A percentile compares a stretch with the other conserved stretches of the same genome.
These are phyloP conservation scores for Lotmaria passim DNA, from an alignment of 208 protist species.

Conservation along the genomic window DNA sequence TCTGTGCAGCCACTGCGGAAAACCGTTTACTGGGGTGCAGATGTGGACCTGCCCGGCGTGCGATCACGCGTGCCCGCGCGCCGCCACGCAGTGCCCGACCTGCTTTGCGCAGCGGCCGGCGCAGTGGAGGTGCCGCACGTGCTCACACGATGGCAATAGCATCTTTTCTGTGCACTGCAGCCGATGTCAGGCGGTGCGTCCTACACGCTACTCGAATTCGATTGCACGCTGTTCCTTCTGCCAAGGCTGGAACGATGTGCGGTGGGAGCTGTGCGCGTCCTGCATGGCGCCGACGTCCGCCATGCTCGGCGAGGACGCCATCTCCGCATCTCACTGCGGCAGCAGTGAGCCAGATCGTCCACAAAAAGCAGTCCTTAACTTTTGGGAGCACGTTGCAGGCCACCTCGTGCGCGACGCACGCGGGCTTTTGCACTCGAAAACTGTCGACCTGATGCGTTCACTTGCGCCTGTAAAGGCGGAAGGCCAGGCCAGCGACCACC, in stretches of 20 bases:
- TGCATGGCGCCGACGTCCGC: conserved; percentile 47
- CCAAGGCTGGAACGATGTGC: conserved; percentile 63
- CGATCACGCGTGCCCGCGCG: conserved; percentile 61
- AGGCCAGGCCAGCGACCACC: neutral
- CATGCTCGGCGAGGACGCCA: neutral
- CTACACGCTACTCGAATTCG: conserved; percentile 37
- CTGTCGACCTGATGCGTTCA: neutral
- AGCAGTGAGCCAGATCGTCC: neutral
- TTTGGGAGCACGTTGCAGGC: neutral
- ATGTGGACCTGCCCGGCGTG: conserved; percentile 79
- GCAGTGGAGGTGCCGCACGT: conserved; percentile 61
- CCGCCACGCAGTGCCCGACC: conserved; percentile 63
- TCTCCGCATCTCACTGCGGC: neutral
- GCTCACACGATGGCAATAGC: conserved; percentile 41
- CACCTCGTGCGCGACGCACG: neutral
- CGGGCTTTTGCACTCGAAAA: conserved; percentile 8
- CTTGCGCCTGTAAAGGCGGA: neutral
- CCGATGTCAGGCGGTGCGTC: conserved; percentile 39
- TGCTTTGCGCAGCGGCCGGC: conserved; percentile 59
- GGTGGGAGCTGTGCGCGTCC: conserved; percentile 81
- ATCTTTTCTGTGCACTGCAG: conserved; percentile 54
- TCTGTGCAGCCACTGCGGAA: conserved; percentile 49
- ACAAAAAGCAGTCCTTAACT: neutral
- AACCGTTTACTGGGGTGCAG: conserved; percentile 62
- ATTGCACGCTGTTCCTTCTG: conserved; percentile 55